Conservation (phyloP, 345 rosid genomes). For the Brassica rapa region DNA sequence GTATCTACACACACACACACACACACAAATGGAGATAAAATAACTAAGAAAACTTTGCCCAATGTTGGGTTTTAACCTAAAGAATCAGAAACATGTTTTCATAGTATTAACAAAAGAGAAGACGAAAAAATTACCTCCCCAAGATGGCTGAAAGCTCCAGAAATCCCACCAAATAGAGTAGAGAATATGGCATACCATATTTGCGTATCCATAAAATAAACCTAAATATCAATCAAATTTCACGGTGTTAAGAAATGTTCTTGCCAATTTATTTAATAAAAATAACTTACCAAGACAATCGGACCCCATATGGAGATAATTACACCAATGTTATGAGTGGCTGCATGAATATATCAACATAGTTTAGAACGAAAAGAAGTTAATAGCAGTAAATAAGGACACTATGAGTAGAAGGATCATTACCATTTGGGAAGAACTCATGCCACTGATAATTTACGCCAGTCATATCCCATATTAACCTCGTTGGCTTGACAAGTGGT, state of each 20-base stretch:
- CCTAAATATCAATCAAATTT: slow-evolving; percentile 50
- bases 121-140: slow-evolving; percentile 74
- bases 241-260: slow-evolving; percentile 18
- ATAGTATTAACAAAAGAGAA: slow-evolving; percentile 17
- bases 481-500: slow-evolving; percentile 85
- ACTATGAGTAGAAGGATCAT: neutral
- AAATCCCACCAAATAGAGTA: slow-evolving; percentile 91
- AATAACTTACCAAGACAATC: slow-evolving; percentile 69
- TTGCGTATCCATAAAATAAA: slow-evolving; percentile 93
- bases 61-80: slow-evolving; percentile 1
- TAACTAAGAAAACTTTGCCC: neutral
- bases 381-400: slow-evolving; percentile 4
- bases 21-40: slow-evolving; percentile 1
- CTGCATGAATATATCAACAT: slow-evolving; percentile 48
- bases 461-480: slow-evolving; percentile 66
- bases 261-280: slow-evolving; percentile 17
- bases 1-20: slow-evolving; percentile 52
- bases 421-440: slow-evolving; percentile 87
- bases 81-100: slow-evolving; percentile 13
- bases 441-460: slow-evolving; percentile 76
- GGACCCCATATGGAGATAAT: slow-evolving; percentile 96
- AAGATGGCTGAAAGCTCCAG: slow-evolving; percentile 95
- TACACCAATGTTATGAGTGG: slow-evolving; percentile 74
- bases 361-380: slow-evolving; percentile 23
- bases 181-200: slow-evolving; percentile 98